phyloP scores from a whole-genome alignment of 805 yeast genomes.

The Cyberlindnera euphorbiae region DNA sequence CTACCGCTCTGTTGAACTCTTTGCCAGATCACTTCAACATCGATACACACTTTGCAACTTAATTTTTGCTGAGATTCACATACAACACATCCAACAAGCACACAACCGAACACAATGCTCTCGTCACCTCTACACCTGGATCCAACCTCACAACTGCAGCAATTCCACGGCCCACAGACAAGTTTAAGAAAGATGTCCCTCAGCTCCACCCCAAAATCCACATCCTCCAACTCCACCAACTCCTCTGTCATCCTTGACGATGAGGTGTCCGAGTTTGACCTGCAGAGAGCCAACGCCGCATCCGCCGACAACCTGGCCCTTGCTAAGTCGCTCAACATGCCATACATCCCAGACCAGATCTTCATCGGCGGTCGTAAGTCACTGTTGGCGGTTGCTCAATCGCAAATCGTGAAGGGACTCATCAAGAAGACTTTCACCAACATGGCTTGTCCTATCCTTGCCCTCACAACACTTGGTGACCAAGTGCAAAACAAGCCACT shows the following conservation, averaged over 20 bases:
- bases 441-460: conserved; percentile 67
- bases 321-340: conserved; percentile 13
- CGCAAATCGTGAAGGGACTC: conserved; percentile 60
- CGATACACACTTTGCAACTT: no score
- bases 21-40: no score
- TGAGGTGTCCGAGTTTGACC: conserved; percentile 10
- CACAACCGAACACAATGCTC: conserved; percentile 14
- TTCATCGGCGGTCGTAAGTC: conserved; percentile 87
- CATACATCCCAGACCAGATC: conserved; percentile 25
- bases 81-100: neutral
- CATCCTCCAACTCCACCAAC: conserved; percentile 14
- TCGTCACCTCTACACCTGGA: conserved; percentile 20
- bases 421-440: conserved; percentile 61
- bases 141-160: conserved; percentile 13
- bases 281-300: conserved; percentile 9
- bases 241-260: conserved; percentile 23
- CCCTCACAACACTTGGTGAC: conserved; percentile 87
- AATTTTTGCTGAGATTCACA: no score
- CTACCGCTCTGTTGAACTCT: no score
- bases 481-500: conserved; percentile 79
- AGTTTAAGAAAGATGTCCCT: conserved; percentile 18
- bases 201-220: conserved; percentile 12
- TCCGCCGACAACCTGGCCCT: conserved; percentile 8
- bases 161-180: conserved; percentile 12
- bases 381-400: conserved; percentile 80